Conservation (phyloP, 2,329 filamentous ascomycete genomes). For the Phyllosticta paracitricarpa region DNA sequence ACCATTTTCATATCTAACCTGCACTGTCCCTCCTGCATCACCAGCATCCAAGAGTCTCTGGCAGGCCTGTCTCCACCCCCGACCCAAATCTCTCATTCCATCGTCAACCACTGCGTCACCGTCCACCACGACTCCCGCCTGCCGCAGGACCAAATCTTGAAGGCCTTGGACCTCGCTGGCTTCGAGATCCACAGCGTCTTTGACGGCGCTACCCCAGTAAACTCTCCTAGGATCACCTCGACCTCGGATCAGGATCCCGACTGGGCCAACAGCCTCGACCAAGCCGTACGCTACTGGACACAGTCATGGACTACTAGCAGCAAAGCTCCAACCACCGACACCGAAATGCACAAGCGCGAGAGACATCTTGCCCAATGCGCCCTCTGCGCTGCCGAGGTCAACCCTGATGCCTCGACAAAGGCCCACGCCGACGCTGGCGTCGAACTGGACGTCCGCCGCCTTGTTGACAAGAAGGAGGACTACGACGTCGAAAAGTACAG, state of each 20-base stretch:
- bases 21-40: conserved; percentile 68
- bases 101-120: conserved; percentile 60
- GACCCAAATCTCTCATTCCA: conserved; percentile 55
- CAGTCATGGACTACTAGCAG: conserved; percentile 12
- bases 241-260: conserved; percentile 13
- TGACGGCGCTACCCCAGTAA: conserved; percentile 19
- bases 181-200: conserved; percentile 49
- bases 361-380: conserved; percentile 25
- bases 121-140: conserved; percentile 42
- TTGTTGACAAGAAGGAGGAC: conserved; percentile 1
- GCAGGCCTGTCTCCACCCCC: conserved; percentile 38
- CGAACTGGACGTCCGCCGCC: not conserved
- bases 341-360: conserved; percentile 21
- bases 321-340: conserved; percentile 4
- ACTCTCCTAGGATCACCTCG: conserved; percentile 11
- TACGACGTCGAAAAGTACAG: conserved; percentile 2
- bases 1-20: conserved; percentile 62
- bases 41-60: conserved; percentile 52
- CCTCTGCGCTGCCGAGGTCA: conserved; percentile 21
- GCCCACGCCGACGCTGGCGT: not conserved
- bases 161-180: conserved; percentile 45
- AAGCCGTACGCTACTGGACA: conserved; percentile 23
- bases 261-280: conserved; percentile 27
- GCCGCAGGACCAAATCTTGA: conserved; percentile 30
- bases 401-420: conserved; percentile 12